Evolutionary conservation across 2,329 filamentous ascomycete species (phyloP).

Genomic region (Celoporthe dispersa): DNA sequence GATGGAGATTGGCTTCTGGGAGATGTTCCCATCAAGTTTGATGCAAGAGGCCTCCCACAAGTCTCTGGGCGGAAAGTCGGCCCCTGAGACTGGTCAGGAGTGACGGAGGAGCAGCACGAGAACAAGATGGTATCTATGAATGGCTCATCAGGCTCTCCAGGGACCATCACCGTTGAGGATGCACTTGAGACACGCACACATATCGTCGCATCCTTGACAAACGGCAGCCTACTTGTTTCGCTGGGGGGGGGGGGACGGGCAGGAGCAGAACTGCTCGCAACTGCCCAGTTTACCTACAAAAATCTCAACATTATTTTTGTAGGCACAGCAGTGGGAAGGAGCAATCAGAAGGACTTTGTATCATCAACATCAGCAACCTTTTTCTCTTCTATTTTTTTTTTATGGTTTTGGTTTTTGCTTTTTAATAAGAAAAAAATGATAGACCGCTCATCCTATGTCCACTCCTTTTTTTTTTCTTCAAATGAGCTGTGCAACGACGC

Average conservation of each 20-base stretch:
- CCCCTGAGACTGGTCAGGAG: conserved; percentile 3
- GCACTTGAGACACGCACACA: neutral
- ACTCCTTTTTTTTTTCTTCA: neutral
- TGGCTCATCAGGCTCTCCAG: neutral
- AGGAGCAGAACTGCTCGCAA: neutral
- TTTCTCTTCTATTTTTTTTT: neutral
- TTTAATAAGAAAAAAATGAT: no score
- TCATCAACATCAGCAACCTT: neutral
- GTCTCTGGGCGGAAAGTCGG: neutral
- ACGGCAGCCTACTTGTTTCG: neutral
- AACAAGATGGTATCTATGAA: neutral
- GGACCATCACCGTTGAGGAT: neutral
- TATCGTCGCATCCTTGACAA: neutral
- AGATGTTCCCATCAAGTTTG: conserved; percentile 54
- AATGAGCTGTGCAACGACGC: no score
- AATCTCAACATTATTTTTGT: neutral
- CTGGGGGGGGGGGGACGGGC: neutral
- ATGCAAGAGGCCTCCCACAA: conserved; percentile 3
- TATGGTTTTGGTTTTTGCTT: no score
- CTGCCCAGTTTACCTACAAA: neutral
- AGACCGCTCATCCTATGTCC: no score
- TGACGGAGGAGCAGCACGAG: neutral
- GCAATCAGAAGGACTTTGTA: neutral
- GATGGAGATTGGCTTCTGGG: conserved; percentile 78
- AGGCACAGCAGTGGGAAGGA: neutral